These are phyloP conservation scores for Fraxinus floribunda DNA, from an alignment of 305 asterid species.

Conservation along the genomic window DNA sequence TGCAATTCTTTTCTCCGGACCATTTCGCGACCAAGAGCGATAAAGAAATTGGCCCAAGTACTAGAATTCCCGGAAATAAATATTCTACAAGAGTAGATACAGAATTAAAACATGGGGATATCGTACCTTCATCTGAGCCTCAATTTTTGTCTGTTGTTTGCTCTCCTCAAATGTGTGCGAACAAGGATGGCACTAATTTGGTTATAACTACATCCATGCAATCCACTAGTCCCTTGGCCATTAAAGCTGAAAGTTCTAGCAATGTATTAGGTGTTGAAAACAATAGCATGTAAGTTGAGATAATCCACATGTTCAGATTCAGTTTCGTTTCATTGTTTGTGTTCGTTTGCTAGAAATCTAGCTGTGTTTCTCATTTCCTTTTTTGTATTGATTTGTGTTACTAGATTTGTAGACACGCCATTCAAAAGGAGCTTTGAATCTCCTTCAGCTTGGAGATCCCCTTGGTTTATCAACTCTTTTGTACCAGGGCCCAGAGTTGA, in stretches of 20 bases:
- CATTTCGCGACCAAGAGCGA: constrained; percentile 46
- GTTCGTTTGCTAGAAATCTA: constrained; percentile 10
- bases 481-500: constrained; percentile 71
- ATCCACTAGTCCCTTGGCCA: constrained; percentile 45
- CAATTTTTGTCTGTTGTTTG: constrained; percentile 47
- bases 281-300: constrained; percentile 63
- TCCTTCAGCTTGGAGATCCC: constrained; percentile 91
- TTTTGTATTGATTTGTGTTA: not conserved
- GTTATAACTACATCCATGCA: constrained; percentile 45
- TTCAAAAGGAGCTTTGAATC: constrained; percentile 69
- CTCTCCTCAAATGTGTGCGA: constrained; percentile 52
- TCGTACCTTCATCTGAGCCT: constrained; percentile 42
- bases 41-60: constrained; percentile 37
- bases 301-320: constrained; percentile 10
- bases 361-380: constrained; percentile 13
- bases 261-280: constrained; percentile 49
- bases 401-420: constrained; percentile 65
- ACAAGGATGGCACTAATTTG: constrained; percentile 59
- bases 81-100: constrained; percentile 44
- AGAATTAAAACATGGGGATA: constrained; percentile 36
- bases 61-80: constrained; percentile 44
- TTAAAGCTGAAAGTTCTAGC: constrained; percentile 53
- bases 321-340: not conserved
- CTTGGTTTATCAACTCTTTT: constrained; percentile 66
- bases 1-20: constrained; percentile 65